Base-by-base conservation (phyloP, 2,329 filamentous ascomycete species). In the Fusarium sp. region DNA sequence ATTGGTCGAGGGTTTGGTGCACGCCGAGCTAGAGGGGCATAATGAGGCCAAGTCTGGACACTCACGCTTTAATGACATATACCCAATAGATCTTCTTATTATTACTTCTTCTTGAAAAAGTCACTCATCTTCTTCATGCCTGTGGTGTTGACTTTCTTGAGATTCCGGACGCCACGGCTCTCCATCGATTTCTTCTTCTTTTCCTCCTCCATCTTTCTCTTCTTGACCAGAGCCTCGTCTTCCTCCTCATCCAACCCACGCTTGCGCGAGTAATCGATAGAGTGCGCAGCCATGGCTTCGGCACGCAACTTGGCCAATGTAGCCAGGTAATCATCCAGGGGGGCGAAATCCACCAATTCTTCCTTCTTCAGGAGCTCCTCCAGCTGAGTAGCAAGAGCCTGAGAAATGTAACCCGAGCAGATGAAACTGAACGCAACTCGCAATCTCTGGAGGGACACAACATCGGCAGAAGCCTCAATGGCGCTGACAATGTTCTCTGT, bases 111-210 rank as follows among this genome's bases (percentile, higher is more conserved):
- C 65, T 89, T 89, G 80, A 99, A 99, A 82, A 99, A 99, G 67
- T 91, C 88, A 77, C 93, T 97, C 87, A 99, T 88, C 84, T 98
- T 99, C 86, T 92, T 96, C 96, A 99, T 99, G 3, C 96, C 96
- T 24, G 82, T 88, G 0, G 92, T 94, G 81, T 98, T 92, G 49
- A 94, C 95, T 82, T 98, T 99, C 79, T 92, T 92, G 76, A 99
- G 79, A 49, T 94, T 87, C 77, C 90, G 91, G 2, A 98, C 89
- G 1, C 89, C 94, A 29, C 90, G 86, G 67, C 92, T 96, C 81
- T 93, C 88, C 25, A 83, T 84, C 4, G 87, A 88, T 82, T 97
- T 94, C 79, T 89, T 91, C 82, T 91, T 92, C 63, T 97, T 94
- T 63, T 97, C 94, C 67, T 97, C 95, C 53, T 97, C 94, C 81